Evolutionary conservation across 208 protist genomes (phyloP).

Genomic region (Leishmania aethiopica): DNA sequence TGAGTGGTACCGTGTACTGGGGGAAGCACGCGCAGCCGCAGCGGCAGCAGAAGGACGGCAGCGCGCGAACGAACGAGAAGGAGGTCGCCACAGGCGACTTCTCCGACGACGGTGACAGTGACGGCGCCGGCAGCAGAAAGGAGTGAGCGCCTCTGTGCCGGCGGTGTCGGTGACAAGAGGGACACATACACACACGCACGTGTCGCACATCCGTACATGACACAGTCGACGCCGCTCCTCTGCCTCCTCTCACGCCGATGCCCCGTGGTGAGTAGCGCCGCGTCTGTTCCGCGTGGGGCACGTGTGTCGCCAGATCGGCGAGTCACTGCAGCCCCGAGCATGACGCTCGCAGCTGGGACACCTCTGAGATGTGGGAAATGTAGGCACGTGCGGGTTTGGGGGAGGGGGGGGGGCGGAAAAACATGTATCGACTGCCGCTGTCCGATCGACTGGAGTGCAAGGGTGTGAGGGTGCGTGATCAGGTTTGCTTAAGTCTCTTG

Average conservation of each 20-base stretch:
- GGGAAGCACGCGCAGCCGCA: background rate
- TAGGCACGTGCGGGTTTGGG: background rate
- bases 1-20: constrained; percentile 31
- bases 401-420: background rate
- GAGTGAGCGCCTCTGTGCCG: background rate
- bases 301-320: no score
- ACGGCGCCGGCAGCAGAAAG: background rate
- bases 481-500: background rate
- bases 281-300: background rate
- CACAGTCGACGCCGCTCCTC: constrained; percentile 3
- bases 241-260: background rate
- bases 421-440: background rate
- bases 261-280: background rate
- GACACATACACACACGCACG: background rate
- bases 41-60: background rate
- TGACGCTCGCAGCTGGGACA: background rate
- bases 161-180: background rate
- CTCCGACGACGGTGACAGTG: constrained; percentile 12
- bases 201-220: background rate
- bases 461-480: background rate
- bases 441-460: no score
- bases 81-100: background rate
- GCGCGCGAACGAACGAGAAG: constrained; percentile 11
- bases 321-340: background rate
- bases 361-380: background rate